Base-by-base conservation (phyloP, 2,329 filamentous ascomycete genomes). In the Pseudopyricularia cyperi region DNA sequence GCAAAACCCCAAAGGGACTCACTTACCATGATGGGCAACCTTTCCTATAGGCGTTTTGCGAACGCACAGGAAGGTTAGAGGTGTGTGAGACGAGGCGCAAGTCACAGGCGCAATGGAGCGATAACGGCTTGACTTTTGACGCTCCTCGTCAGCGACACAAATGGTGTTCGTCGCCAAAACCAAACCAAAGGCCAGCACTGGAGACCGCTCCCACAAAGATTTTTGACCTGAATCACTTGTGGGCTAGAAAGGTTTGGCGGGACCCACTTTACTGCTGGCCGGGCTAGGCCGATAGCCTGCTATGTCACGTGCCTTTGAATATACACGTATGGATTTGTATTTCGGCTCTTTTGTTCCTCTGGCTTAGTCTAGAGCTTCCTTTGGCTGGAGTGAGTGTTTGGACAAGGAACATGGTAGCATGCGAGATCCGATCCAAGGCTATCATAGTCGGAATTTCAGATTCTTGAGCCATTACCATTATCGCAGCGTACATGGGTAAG, bases 21-120 rank as follows among this genome's bases (percentile, higher is more conserved):
- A 64, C 65, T 53, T 59, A 68, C 72, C 64, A 75, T 75, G 65
- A 65, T 75, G 72, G 72, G 72, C 71, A 70, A 73, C 65, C 69
- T 74, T 70, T 68, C 72, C 71, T 70, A 60, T 60, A 63, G 56
- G 54, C 34, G 17, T 50, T 24, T 28, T 15, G 11, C 3, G 17
- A 50, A 35, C 34, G 24, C 22, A 51, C n/a, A 44, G 35, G 37
- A 22, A 51, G 37, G 22, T 11, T 42, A 17, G 28, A 46, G 22
- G 28, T 28, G 35, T 35, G 15, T 32, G 39, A 53, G 50, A 53
- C 39, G 53, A 52, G 57, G 55, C 54, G 55, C 54, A 51, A 48
- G 53, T 52, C 51, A 52, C 19, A 44, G 46, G 50, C 48, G 49
- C 49, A 55, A 42, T 42, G 52, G 56, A 58, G 55, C 57, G 53